phyloP scores from a whole-genome alignment of 441 rosid species.

The Syzygium syzygioides region DNA sequence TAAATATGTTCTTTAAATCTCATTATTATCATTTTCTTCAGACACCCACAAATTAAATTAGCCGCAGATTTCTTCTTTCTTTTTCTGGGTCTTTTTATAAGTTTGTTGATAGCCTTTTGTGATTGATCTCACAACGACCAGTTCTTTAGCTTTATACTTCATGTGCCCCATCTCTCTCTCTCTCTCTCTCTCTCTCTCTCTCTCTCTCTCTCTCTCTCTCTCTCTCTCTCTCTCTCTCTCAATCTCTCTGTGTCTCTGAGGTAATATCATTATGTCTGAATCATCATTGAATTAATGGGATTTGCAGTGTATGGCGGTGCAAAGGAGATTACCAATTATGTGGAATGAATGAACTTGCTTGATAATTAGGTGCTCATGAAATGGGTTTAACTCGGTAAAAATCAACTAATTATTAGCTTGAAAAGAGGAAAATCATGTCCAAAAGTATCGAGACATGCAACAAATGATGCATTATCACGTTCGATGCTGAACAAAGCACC shows the following conservation, averaged over 20 bases:
- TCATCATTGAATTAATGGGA: background rate
- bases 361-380: background rate
- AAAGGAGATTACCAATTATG: background rate
- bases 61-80: background rate
- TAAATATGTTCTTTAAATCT: slow-evolving; percentile 1
- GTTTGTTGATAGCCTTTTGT: background rate
- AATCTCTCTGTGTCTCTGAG: too few relatives aligned
- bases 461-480: slow-evolving; percentile 33
- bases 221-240: too few relatives aligned
- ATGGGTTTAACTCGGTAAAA: slow-evolving; percentile 11
- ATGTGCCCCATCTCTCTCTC: slow-evolving; percentile 1
- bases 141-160: background rate
- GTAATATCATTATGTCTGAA: background rate
- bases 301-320: background rate
- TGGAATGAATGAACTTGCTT: slow-evolving; percentile 1
- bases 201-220: slow-evolving; percentile 15
- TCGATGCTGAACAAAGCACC: slow-evolving; percentile 2
- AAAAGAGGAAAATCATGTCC: slow-evolving; percentile 23
- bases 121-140: background rate
- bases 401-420: slow-evolving; percentile 36
- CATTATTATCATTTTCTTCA: background rate
- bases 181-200: slow-evolving; percentile 19
- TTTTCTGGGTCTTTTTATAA: background rate
- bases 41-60: background rate
- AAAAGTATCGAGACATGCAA: slow-evolving; percentile 10